Base-by-base conservation (phyloP, 768 basidiomycete species). In the Suillus hirtellus region DNA sequence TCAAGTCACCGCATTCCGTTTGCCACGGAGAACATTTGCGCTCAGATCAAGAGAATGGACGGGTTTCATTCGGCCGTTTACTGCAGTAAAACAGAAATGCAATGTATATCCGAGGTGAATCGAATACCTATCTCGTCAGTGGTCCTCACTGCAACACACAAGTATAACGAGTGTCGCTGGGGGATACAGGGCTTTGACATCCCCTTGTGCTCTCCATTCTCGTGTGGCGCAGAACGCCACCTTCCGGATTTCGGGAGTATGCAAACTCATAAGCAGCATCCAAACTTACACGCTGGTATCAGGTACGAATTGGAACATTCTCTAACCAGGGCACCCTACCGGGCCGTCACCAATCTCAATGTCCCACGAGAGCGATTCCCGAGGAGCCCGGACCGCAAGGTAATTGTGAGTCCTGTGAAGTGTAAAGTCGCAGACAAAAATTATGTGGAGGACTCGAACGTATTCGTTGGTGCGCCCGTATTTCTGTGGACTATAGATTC, bases 271-370 rank as follows among this genome's bases (percentile, higher is more conserved):
- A 21, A 44, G 27, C 8, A 21, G n/a, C 52, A 44, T 21, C 14
- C 60, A 46, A 50, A 34, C n/a, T 21, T 44, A 53, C 50, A 24
- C 27, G 27, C 1, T 60, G 60, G 72, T 72, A 27, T 79, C 78
- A 63, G 79, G 79, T 2, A 71, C 66, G 15, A 60, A 75, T 47
- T 76, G 73, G 70, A 81, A 81, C 60, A 66, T 79, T 8, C 63
- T 73, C 17, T 78, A 81, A 77, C 59, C 73, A 78, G 12, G 72
- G 69, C 76, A 80, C 67, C 80, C 79, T 9, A 75, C 74, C 34
- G 77, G 78, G 27, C 53, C 37, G 42, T 5, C 14, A 24, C n/a
- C 35, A 35, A 61, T 19, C 37, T 61, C 27, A 38, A 60, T 54
- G 24, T 35, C 27, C 31, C 43, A 42, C 38, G n/a, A 42, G 9